Evolutionary conservation across 2,329 filamentous ascomycete genomes (phyloP), one percentile per base, ranked within the genome.

Genomic region (Cercospora zeae-maydis): DNA sequence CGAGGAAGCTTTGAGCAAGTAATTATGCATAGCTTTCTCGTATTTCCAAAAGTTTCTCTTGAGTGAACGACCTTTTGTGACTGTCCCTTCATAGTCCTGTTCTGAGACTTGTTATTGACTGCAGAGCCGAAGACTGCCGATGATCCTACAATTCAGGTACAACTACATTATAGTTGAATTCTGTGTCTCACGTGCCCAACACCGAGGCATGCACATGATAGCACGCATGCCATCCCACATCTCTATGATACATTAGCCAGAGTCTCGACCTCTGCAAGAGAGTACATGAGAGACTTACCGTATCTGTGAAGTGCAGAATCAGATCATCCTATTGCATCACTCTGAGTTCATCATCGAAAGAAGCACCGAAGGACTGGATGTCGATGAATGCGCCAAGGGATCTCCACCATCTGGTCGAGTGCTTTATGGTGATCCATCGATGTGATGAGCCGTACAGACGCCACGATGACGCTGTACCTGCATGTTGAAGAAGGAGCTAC

Each of bases 391-490:
- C 49, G 49, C 49, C 49, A 53, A 53, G 49, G 31, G n/a, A 53
- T 33, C 49, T 53, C 49, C 49, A 53, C 49, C 49, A 53, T 57
- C 54, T 37, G 56, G 42, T 59, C 42, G 42, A 16, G 42, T 59
- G 56, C 56, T 59, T 21, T 14, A 33, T 53, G 49, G 24, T 53
- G 49, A 52, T 19, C 49, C 49, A 52, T 52, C 16, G 27, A 42
- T 27, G n/a, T 58, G 24, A 59, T 36, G 39, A 59, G 55, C 55
- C 55, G 56, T 51, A 27, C 33, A 59, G 27, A 51, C 56, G 56
- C 56, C 56, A 51, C 56, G 42, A 59, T 59, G 56, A 52, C 56
- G 55, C 39, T 27, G 30, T 59, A 59, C 56, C 56, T 59, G 56
- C 31, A 59, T 59, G 33, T 51, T 59, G 56, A 33, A 45, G 42